Evolutionary conservation across 23 red algal species (phyloP).

Genomic region (Chondrus crispus): DNA sequence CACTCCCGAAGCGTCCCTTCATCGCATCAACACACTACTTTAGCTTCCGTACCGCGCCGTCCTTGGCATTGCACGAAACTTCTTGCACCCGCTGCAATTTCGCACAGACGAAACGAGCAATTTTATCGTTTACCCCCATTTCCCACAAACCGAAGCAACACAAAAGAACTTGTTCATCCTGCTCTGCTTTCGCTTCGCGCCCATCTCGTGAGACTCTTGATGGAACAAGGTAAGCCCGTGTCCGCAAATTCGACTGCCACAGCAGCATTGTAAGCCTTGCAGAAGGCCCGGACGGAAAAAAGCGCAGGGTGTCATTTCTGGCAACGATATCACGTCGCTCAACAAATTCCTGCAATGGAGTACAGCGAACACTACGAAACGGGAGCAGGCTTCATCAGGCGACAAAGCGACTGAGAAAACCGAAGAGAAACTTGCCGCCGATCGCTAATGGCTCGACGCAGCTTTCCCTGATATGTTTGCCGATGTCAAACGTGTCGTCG

Average conservation of each 20-base stretch:
- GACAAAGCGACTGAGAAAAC: conserved; percentile 4
- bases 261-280: not conserved
- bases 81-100: too few species aligned
- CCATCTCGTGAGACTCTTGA: too few species aligned
- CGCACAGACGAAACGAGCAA: too few species aligned
- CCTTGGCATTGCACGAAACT: too few species aligned
- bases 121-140: too few species aligned
- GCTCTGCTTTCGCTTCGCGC: too few species aligned
- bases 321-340: conserved; percentile 47
- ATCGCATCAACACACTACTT: too few species aligned
- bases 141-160: too few species aligned
- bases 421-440: conserved; percentile 13
- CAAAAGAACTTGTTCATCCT: too few species aligned
- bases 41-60: too few species aligned
- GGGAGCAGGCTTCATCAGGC: not conserved
- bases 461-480: conserved; percentile 66
- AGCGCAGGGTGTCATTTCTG: not conserved
- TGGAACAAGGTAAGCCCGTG: not conserved
- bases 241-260: not conserved
- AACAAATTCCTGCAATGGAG: conserved; percentile 72
- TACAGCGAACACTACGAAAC: conserved; percentile 24
- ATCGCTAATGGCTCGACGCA: conserved; percentile 73
- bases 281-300: not conserved
- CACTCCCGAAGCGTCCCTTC: too few species aligned
- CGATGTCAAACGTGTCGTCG: conserved; percentile 46